These are phyloP conservation scores for Didymella glomerata DNA, from an alignment of 2,329 filamentous ascomycete species.

Conservation along the genomic window DNA sequence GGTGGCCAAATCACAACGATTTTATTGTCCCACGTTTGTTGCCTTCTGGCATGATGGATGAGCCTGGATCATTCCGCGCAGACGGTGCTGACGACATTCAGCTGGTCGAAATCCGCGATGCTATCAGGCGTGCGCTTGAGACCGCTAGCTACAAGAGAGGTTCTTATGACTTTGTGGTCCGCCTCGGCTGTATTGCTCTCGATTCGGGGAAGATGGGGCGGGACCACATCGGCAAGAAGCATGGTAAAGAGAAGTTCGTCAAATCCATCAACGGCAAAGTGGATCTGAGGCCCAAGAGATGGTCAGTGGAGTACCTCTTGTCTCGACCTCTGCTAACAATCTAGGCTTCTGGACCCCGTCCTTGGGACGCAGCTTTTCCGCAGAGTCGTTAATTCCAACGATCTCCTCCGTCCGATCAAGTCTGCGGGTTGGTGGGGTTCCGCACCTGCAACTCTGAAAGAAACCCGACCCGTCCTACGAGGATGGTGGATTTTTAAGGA, in stretches of 20 bases:
- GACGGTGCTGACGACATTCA: constrained; percentile 24
- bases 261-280: constrained; percentile 25
- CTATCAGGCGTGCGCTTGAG: constrained; percentile 33
- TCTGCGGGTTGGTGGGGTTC: constrained; percentile 31
- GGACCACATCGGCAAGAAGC: constrained; percentile 25
- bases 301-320: constrained; percentile 23
- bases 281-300: constrained; percentile 32
- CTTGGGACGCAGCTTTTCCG: constrained; percentile 34
- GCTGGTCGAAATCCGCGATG: constrained; percentile 27
- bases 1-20: constrained; percentile 40
- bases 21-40: constrained; percentile 35
- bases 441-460: constrained; percentile 25
- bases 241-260: constrained; percentile 25
- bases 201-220: constrained; percentile 24
- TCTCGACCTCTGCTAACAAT: constrained; percentile 1
- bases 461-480: constrained; percentile 36
- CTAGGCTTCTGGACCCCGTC: constrained; percentile 32
- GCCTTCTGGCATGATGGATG: constrained; percentile 28
- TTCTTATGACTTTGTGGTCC: constrained; percentile 40
- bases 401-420: constrained; percentile 38
- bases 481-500: constrained; percentile 44
- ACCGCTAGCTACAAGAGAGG: constrained; percentile 35
- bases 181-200: constrained; percentile 39
- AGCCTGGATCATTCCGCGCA: constrained; percentile 34
- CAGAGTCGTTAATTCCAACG: constrained; percentile 27